These are phyloP conservation scores for Tuber borchii DNA, from an alignment of 495 filamentous ascomycete species.

Conservation along the genomic window DNA sequence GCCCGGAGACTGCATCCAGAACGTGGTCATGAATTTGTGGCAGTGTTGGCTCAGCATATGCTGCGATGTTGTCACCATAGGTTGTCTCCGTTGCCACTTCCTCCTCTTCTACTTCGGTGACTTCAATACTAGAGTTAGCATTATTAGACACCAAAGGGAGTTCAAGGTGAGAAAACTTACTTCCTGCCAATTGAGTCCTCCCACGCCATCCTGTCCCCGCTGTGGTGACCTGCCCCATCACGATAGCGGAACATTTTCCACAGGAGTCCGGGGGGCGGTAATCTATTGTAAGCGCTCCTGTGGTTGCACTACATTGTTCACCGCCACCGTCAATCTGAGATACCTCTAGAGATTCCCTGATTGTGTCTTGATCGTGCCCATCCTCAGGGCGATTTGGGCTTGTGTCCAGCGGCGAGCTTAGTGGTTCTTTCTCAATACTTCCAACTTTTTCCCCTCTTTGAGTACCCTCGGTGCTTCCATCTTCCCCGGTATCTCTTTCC, in stretches of 20 bases:
- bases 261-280: neutral
- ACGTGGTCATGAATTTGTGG: no score
- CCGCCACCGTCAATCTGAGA: neutral
- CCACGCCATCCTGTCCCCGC: constrained; percentile 29
- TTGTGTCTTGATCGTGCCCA: neutral
- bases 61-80: neutral
- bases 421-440: no score
- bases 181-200: no score
- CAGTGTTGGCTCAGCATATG: no score
- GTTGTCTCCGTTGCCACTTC: neutral
- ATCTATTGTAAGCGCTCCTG: neutral
- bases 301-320: neutral
- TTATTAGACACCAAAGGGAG: neutral
- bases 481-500: no score
- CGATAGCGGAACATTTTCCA: neutral
- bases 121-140: constrained; percentile 17
- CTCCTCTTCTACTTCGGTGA: constrained; percentile 25
- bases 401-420: constrained; percentile 15
- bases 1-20: no score
- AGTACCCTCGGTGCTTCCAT: no score
- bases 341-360: neutral
- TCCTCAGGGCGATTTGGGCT: neutral
- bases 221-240: constrained; percentile 21
- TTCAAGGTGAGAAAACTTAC: no score
- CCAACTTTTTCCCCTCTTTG: no score